Conservation (phyloP, 2,329 filamentous ascomycete genomes). For the Alternaria atra region DNA sequence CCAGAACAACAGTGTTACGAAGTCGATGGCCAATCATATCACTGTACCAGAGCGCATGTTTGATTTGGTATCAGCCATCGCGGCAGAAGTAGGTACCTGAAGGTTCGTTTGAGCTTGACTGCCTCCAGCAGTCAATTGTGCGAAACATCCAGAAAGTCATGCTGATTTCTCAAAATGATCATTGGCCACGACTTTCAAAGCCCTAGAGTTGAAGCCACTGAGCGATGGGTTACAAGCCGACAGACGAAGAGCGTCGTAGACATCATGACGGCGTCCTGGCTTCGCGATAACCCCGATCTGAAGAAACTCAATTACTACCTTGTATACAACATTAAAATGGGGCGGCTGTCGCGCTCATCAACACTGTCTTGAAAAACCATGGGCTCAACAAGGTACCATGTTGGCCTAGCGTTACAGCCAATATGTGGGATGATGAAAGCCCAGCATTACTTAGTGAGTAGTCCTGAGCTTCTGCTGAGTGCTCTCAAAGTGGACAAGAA, state of each 20-base stretch:
- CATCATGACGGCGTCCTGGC: slow-evolving; percentile 6
- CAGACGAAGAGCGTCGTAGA: neutral
- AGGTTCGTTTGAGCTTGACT: neutral
- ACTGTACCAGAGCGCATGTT: slow-evolving; percentile 8
- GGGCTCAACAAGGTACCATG: neutral
- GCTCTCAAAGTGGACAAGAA: neutral
- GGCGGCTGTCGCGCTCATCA: neutral
- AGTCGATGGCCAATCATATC: slow-evolving; percentile 12
- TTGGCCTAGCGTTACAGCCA: slow-evolving; percentile 26
- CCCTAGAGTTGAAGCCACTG: neutral
- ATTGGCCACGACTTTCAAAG: neutral
- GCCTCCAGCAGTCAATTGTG: too few relatives aligned
- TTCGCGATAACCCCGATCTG: neutral
- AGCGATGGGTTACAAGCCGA: neutral
- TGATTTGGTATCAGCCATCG: slow-evolving; percentile 13
- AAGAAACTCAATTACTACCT: slow-evolving; percentile 19
- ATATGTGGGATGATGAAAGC: slow-evolving; percentile 9
- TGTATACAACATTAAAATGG: slow-evolving; percentile 11
- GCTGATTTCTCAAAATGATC: neutral
- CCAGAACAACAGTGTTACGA: slow-evolving; percentile 16
- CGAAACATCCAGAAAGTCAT: neutral
- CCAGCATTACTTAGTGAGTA: slow-evolving; percentile 22
- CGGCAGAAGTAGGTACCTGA: slow-evolving; percentile 7
- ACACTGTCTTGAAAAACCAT: neutral
- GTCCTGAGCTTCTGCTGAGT: neutral